Evolutionary conservation across 148 eudicot genomes (phyloP).

Genomic region (Linanthus parryae): DNA sequence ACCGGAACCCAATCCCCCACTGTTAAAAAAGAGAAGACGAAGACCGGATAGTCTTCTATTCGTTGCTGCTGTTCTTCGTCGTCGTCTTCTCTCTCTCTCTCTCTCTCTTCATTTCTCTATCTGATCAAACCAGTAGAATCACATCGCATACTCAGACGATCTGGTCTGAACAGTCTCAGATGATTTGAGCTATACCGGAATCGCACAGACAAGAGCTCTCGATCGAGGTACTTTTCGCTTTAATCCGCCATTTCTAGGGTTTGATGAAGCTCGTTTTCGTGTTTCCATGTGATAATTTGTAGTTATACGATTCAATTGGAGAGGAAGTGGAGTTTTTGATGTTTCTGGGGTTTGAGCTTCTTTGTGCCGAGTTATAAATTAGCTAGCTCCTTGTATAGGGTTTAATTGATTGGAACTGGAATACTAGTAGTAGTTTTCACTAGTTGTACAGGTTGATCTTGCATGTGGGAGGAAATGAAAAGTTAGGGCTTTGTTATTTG

Average conservation of each 20-base stretch:
- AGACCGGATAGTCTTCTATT: neutral
- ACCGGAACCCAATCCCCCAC: no score
- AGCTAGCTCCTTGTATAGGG: no score
- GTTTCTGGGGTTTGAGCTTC: neutral
- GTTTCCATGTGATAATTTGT: neutral
- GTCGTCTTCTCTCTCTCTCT: neutral
- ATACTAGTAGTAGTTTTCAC: no score
- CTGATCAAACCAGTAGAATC: no score
- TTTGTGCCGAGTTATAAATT: neutral
- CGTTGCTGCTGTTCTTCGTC: neutral
- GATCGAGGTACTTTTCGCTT: constrained; percentile 17
- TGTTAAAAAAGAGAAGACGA: no score
- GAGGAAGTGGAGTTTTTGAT: no score
- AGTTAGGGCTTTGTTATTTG: constrained; percentile 7
- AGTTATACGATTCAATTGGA: no score
- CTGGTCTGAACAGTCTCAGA: neutral
- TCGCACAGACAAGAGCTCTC: constrained; percentile 8
- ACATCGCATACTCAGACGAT: neutral
- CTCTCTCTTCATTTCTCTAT: neutral
- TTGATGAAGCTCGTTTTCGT: neutral
- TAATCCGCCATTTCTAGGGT: neutral
- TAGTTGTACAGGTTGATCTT: no score
- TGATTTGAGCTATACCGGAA: neutral
- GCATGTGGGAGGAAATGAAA: constrained; percentile 4
- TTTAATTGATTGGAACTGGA: no score